These are phyloP conservation scores for Xylaria longipes DNA, from an alignment of 495 filamentous ascomycete species.

Conservation along the genomic window DNA sequence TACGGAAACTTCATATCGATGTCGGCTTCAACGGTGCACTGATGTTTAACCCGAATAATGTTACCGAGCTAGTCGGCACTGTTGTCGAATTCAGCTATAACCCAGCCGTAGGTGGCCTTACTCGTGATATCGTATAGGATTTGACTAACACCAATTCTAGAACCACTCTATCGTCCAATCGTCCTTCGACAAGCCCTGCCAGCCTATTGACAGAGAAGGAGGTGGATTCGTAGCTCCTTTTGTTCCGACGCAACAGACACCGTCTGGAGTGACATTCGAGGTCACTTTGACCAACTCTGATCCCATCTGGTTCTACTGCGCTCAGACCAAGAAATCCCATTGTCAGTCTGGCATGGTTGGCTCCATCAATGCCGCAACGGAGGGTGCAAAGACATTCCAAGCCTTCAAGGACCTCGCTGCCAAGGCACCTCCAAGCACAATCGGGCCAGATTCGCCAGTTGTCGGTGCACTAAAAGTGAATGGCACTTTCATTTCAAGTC, in stretches of 20 bases:
- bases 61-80: constrained; percentile 44
- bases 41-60: constrained; percentile 46
- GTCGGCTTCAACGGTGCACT: constrained; percentile 44
- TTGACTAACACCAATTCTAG: constrained; percentile 15
- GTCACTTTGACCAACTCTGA: constrained; percentile 53
- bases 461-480: constrained; percentile 47
- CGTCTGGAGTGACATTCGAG: constrained; percentile 49
- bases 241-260: constrained; percentile 44
- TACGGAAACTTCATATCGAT: constrained; percentile 43
- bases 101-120: constrained; percentile 26
- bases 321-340: constrained; percentile 51
- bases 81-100: constrained; percentile 50
- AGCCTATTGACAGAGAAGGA: constrained; percentile 36
- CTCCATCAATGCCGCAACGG: constrained; percentile 46
- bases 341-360: constrained; percentile 55
- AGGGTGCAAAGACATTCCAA: constrained; percentile 46
- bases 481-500: constrained; percentile 36
- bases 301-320: constrained; percentile 67
- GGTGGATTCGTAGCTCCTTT: constrained; percentile 52
- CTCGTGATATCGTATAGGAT: constrained; percentile 6
- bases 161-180: constrained; percentile 53
- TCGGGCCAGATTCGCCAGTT: constrained; percentile 44
- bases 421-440: constrained; percentile 44
- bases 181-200: constrained; percentile 50
- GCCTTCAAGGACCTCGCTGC: constrained; percentile 45